These are phyloP conservation scores for Trypanosomatidae sp. DNA, from an alignment of 208 protist species.

Conservation along the genomic window DNA sequence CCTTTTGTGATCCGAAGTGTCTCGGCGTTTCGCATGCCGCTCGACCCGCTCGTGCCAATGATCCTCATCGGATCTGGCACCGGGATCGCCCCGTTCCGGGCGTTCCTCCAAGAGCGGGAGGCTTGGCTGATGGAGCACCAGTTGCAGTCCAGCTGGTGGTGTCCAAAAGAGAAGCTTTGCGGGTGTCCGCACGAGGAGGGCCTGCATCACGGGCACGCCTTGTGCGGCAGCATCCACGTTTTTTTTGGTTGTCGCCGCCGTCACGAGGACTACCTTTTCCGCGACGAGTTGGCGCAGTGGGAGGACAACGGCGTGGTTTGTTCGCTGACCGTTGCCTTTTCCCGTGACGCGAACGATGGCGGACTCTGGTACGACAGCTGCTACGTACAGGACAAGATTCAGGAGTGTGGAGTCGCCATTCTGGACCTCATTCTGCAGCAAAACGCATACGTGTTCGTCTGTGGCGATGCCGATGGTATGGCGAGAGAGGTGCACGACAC, in stretches of 20 bases:
- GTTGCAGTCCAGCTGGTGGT: constrained; percentile 5
- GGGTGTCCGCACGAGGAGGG: constrained; percentile 14
- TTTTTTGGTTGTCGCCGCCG: constrained; percentile 58
- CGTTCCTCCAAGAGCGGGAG: constrained; percentile 84
- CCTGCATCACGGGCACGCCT: not conserved
- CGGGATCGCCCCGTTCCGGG: constrained; percentile 80
- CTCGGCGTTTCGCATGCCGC: constrained; percentile 68
- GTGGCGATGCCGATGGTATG: constrained; percentile 71
- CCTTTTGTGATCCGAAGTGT: constrained; percentile 34
- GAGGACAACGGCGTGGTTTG: constrained; percentile 30
- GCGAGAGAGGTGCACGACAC: constrained; percentile 54
- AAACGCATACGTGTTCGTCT: constrained; percentile 62
- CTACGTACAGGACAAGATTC: constrained; percentile 75
- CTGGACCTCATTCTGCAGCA: constrained; percentile 41
- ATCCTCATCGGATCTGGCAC: constrained; percentile 90
- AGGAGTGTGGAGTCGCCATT: constrained; percentile 31
- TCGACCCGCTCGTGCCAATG: constrained; percentile 45
- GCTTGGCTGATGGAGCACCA: constrained; percentile 28
- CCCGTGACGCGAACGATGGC: constrained; percentile 55
- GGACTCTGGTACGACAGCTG: constrained; percentile 54
- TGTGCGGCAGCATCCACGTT: constrained; percentile 42
- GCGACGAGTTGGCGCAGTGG: constrained; percentile 46
- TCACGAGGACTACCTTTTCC: constrained; percentile 50
- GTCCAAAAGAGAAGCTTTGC: constrained; percentile 11
- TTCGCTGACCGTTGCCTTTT: constrained; percentile 56